Evolutionary conservation across 208 protist genomes (phyloP), one percentile per base, ranked within the genome.

Genomic region (Acanthamoeba royreba): DNA sequence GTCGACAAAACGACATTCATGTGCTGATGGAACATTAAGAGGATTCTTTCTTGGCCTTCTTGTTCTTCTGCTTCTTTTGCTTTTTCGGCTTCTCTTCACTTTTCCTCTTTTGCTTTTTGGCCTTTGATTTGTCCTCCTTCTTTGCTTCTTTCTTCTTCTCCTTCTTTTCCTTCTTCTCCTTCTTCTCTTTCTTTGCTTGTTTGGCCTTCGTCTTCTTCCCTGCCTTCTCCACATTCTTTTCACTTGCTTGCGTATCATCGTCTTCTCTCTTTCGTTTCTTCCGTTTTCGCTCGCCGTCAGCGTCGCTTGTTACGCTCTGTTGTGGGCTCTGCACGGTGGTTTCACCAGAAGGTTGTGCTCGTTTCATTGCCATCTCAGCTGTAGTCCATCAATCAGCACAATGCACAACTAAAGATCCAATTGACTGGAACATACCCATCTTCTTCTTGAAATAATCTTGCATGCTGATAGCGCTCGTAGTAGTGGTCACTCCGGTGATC

Each of bases 381-480:
- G 52, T 7, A 38, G 17, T 52, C 22, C 22, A 4, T 33, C 40
- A 49, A n/a, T 28, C 38, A 17, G 15, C 40, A 42, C 4, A 4
- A n/a, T n/a, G n/a, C n/a, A n/a, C n/a, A 49, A 52, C 0, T 5
- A 52, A 25, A 2, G 19, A 15, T 83, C n/a, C n/a, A n/a, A n/a
- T n/a, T 17, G 35, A 0, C 0, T 47, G 22, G 7, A 1, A 17
- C 15, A 42, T 90, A 90, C 83, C 83, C 83, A 90, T 90, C 38
- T 90, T 90, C 83, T 52, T 3, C 53, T 90, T 90, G 38, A 90
- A 90, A 25, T 90, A 90, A 35, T 90, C 83, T 38, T 90, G 83
- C 33, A 69, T 2, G 31, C 83, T 90, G 5, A 90, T 22, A 42
- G 46, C 53, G 35, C 83, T 90, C 0, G 53, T 69, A 1, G 83